Base-by-base conservation (phyloP, 768 basidiomycete genomes). In the Sarcodon aspratus region DNA sequence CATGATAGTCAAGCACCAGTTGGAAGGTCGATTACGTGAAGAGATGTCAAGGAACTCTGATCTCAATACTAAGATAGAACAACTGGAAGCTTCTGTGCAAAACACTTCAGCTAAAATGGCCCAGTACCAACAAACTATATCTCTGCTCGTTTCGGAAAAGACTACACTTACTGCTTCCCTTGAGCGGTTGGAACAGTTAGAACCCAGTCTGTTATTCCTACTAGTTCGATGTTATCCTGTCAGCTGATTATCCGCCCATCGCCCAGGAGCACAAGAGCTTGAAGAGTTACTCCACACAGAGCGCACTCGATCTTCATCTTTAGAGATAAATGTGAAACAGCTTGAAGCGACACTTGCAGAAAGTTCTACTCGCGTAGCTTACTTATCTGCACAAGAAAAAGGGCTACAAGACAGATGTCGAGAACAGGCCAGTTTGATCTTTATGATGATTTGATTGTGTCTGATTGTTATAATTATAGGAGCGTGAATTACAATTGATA, bases 401-500 rank as follows among this genome's bases (percentile, higher is more conserved):
- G 76, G 76, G 35, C 55, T 81, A 17, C 61, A 64, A 4, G 81
- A 70, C 59, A 61, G 55, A 48, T 60, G 55, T 52, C 70, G 77
- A 48, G 82, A 84, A 17, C 72, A 77, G 68, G 81, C 71, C 48
- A 46, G 55, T 45, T n/a, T 31, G 32, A 36, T 13, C 35, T n/a
- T 44, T 37, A 11, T 12, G 35, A 32, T 12, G 33, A 40, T n/a
- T 8, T 13, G 15, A 1, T 4, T 33, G 6, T 27, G 12, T 9
- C 27, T 50, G 46, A 53, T 8, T 5, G 27, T 33, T 33, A 42
- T n/a, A 32, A 15, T 13, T 36, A 9, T 52, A 78, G 90, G 89
- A 92, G 61, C 80, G 85, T 13, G 80, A 90, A 58, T 66, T 89
- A 9, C 83, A 87, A 52, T 66, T 79, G 36, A 68, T 73, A n/a